phyloP scores from a whole-genome alignment of 441 rosid genomes.

The Omphalea diandra region DNA sequence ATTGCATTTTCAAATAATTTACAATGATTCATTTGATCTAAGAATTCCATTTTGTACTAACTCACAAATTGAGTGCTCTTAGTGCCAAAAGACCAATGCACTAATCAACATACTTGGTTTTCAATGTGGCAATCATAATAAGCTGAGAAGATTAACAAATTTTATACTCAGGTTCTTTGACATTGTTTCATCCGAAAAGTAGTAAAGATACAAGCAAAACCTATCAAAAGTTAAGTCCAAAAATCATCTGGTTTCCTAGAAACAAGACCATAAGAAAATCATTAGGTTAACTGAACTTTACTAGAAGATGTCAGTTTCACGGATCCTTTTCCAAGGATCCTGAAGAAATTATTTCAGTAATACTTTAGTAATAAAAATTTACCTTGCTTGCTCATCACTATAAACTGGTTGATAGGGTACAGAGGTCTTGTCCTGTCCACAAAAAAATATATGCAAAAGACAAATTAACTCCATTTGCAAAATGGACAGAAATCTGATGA shows the following conservation, averaged over 20 bases:
- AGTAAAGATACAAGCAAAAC: neutral
- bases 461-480: neutral
- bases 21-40: neutral
- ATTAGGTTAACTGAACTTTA: neutral
- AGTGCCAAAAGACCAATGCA: neutral
- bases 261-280: neutral
- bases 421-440: constrained; percentile 75
- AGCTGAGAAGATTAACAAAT: constrained; percentile 1
- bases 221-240: too few species aligned
- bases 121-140: neutral
- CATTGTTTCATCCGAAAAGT: neutral
- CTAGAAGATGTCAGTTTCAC: neutral
- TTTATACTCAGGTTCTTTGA: neutral
- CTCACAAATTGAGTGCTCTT: neutral
- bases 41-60: neutral
- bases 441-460: constrained; percentile 24
- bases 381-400: constrained; percentile 92
- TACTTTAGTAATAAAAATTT: constrained; percentile 13
- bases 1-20: neutral
- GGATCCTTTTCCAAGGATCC: neutral
- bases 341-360: neutral
- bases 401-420: constrained; percentile 81
- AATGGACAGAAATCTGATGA: neutral
- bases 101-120: neutral
- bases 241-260: too few species aligned